These are phyloP conservation scores for Aegilops speltoides DNA, from an alignment of 176 grass and related monocot genomes.

Conservation along the genomic window DNA sequence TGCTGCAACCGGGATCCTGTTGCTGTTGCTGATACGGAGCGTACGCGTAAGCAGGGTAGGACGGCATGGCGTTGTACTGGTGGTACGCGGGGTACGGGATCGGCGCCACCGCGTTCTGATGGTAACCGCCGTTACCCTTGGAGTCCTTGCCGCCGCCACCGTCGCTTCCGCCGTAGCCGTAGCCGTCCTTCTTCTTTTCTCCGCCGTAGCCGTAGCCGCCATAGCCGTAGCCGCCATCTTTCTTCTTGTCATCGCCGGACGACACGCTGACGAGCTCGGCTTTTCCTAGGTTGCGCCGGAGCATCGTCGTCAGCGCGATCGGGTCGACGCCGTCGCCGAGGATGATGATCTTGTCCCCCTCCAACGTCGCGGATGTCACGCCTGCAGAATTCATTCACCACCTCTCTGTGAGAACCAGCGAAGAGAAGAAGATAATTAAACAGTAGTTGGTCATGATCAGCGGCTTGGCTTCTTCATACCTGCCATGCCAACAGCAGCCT, in stretches of 20 bases:
- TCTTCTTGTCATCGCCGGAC: slow-evolving; percentile 52
- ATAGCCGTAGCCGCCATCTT: slow-evolving; percentile 24
- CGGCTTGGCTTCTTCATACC: slow-evolving; percentile 28
- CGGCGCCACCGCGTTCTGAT: not conserved
- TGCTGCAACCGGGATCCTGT: slow-evolving; percentile 2
- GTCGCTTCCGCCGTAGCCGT: not conserved
- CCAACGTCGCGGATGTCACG: slow-evolving; percentile 61
- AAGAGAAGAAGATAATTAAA: not conserved
- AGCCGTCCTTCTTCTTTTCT: slow-evolving; percentile 40
- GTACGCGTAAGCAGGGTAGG: slow-evolving; percentile 37
- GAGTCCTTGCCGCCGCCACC: slow-evolving; percentile 12
- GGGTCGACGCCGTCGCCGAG: slow-evolving; percentile 51
- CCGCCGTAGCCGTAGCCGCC: slow-evolving; percentile 18
- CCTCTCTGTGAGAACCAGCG: not conserved
- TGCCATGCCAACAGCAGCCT: slow-evolving; percentile 57
- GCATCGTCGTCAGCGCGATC: slow-evolving; percentile 49
- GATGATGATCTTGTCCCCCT: slow-evolving; percentile 52
- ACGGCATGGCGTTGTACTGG: slow-evolving; percentile 45
- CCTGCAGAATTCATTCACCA: slow-evolving; percentile 42
- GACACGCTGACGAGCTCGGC: slow-evolving; percentile 56
- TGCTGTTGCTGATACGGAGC: not conserved
- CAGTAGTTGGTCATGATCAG: not conserved
- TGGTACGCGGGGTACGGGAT: slow-evolving; percentile 18
- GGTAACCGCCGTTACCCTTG: not conserved
- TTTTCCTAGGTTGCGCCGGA: slow-evolving; percentile 51